These are phyloP conservation scores for Colletotrichum viniferum DNA, from an alignment of 2,329 filamentous ascomycete species.

Conservation along the genomic window DNA sequence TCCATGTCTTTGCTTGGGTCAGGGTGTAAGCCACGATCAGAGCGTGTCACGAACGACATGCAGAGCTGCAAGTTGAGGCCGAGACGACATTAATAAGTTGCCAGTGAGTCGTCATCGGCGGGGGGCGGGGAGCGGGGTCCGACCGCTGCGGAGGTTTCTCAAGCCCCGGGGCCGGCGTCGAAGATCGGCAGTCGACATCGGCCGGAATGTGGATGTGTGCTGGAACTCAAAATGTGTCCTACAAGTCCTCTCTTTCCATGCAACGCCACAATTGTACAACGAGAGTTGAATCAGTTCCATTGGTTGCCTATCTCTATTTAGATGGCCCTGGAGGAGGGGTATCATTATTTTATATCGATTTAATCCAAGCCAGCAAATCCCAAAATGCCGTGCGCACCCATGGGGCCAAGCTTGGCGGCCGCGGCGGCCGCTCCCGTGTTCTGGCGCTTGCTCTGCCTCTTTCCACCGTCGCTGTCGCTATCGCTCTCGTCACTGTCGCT, in stretches of 20 bases:
- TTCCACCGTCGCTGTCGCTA: conserved; percentile 49
- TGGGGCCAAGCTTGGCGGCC: conserved; percentile 50
- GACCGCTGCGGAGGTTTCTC: background rate
- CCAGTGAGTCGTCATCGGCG: conserved; percentile 9
- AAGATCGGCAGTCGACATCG: background rate
- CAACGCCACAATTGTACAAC: background rate
- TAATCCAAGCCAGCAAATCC: conserved; percentile 53
- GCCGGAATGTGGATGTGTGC: background rate
- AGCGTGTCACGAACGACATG: accelerated
- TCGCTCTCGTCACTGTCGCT: conserved; percentile 50
- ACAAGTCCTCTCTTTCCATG: background rate
- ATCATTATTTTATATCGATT: conserved; percentile 20
- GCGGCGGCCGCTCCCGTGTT: conserved; percentile 44
- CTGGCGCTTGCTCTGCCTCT: conserved; percentile 49
- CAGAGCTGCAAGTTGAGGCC: background rate
- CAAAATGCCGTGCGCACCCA: conserved; percentile 56
- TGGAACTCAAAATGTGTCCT: background rate
- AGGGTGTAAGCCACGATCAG: background rate
- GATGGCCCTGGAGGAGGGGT: conserved; percentile 14
- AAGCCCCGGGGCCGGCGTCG: background rate
- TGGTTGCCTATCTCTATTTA: background rate
- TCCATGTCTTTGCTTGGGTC: background rate
- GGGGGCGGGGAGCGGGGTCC: conserved; percentile 17
- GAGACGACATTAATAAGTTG: background rate
- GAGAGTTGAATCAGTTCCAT: background rate